Base-by-base conservation (phyloP, 2,329 filamentous ascomycete genomes). In the Bisporella sp. region DNA sequence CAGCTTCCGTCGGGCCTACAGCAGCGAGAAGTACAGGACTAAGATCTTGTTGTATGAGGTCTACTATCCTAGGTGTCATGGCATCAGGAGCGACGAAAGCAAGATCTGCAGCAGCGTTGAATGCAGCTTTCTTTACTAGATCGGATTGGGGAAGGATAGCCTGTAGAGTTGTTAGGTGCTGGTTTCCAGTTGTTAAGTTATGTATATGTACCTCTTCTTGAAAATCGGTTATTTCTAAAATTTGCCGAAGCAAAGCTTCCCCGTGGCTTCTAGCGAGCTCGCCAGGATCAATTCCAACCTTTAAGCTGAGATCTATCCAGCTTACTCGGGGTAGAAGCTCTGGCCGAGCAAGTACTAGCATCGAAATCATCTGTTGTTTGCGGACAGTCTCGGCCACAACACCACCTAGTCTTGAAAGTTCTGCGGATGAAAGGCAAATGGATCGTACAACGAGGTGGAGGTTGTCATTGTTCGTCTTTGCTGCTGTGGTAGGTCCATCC, bases 281-380 rank as follows among this genome's bases (percentile, higher is more conserved):
- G 13, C 91, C 92, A 5, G 93, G 93, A 66, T 99, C 93, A 9
- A 89, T 73, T 9, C 84, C 85, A 57, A 87, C 84, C 53, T 82
- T 82, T 49, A 97, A 75, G 62, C 89, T 95, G 3, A 90, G 71
- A 41, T 93, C 85, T 62, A 99, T 97, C 95, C 95, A 99, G 54
- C 80, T 87, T 21, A 83, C 76, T 52, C 80, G 79, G 0, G 89
- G 85, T 52, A 97, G 78, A 35, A 99, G 71, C 53, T 91, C 84
- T 21, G 82, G 76, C 29, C 89, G 85, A 50, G 87, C 85, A 30
- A 99, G 73, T 13, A 96, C 82, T 13, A 96, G 72, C 4, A 96
- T 71, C 5, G 81, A 79, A 56, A 90, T 81, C 59, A 95, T 82
- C 64, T 96, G 89, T 29, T 71, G 68, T 58, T 87, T 80, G 6